Evolutionary conservation across 2,329 filamentous ascomycete species (phyloP), one percentile per base, ranked within the genome.

Genomic region (Penicillium janthinellum): DNA sequence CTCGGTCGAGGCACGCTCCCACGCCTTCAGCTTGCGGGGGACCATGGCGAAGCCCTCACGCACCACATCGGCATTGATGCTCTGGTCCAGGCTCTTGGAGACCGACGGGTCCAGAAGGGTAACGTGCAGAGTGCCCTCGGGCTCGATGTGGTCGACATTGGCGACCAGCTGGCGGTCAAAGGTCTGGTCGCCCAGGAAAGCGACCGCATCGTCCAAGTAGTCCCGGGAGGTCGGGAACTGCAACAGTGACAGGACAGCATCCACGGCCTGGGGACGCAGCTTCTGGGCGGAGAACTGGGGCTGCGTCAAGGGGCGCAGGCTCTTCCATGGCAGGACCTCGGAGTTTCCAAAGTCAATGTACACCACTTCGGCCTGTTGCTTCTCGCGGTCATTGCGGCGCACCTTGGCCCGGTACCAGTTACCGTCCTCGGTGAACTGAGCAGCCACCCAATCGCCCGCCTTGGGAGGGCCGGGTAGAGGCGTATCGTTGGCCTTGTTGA

Each of bases 271-370:
- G 0, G 91, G 81, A 78, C 90, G 93, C 60, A 99, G 87, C 77
- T 90, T 93, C 75, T 92, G 86, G 4, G 86, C 81, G 44, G 86
- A 86, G 82, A 98, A 99, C 70, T 93, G 89, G 15, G 86, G 78
- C 72, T 91, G 87, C 53, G 88, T 85, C 51, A 99, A 85, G n/a
- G 92, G 83, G 31, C 95, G 90, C 45, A 99, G 86, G 66, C 86
- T 84, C 25, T 87, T 85, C 92, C 94, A 99, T 0, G 93, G 86
- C 58, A 96, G 83, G 72, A 88, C 89, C 78, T 99, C 95, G 57
- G 86, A 89, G 83, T 99, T 99, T 70, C 95, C 95, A 77, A 96
- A 99, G 81, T 99, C 95, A 63, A 99, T 87, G 78, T 96, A 99
- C 48, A 96, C 81, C 28, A 99, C 89, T 77, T 99, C 95, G 25